Evolutionary conservation across 2,329 filamentous ascomycete species (phyloP), one percentile per base, ranked within the genome.

Genomic region (Leptodontidium sp.): DNA sequence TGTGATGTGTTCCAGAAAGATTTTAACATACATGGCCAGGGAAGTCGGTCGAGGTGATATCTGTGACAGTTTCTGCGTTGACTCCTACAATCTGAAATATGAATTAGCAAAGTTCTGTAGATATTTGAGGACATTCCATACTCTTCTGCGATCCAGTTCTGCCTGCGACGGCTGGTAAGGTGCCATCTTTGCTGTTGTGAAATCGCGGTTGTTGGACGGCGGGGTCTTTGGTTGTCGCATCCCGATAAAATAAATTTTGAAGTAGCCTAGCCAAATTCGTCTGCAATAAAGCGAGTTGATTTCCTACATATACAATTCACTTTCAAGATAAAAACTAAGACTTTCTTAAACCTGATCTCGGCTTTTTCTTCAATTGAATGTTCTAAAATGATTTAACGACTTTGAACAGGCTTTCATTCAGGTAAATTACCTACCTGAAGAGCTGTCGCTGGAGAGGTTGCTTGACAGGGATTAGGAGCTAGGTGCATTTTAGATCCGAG

Each of bases 21-120:
- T 35, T 61, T n/a, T 24, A 50, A 53, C 61, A 35, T 65, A 64
- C 66, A 52, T 64, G 65, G 38, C 84, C 91, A 17, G 97, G 97
- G 80, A 95, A 97, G 79, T 98, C 95, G 76, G 90, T 97, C 58
- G 94, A 96, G 71, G 91, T 87, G 75, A 95, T 92, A 83, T 98
- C 90, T 75, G 91, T 92, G 77, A 99, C 92, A 26, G 93, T 98
- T 82, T 99, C 96, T 74, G 90, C 85, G 80, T 96, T 93, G 82
- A 99, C 90, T 75, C 91, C 89, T 77, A 99, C 90, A 75, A 93
- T 91, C 92, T 97, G 29, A 17, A 61, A 26, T 2, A 26, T n/a
- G 52, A 24, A n/a, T 69, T 53, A 66, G 59, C 29, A 61, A 4
- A 17, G 17, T 26, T n/a, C 2, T 4, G 40, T 17, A 50, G 12